Conservation (phyloP, 2,329 filamentous ascomycete species). For the Rhinocladiella similis region DNA sequence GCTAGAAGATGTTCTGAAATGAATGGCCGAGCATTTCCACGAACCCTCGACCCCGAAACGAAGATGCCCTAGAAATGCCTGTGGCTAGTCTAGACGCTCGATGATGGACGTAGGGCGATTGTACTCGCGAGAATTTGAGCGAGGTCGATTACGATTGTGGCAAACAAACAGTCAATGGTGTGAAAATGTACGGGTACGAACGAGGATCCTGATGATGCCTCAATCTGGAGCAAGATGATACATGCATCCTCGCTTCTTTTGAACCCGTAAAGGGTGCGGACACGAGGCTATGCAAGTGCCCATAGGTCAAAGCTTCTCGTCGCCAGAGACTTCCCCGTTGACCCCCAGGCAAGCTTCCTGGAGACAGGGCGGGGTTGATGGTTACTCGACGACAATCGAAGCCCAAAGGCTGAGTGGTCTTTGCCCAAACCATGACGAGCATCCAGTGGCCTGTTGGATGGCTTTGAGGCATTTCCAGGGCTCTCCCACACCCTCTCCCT, state of each 20-base stretch:
- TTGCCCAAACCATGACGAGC: neutral
- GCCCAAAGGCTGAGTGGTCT: neutral
- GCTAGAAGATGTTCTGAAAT: neutral
- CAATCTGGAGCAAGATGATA: neutral
- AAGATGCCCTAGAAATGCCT: no score
- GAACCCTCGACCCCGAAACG: neutral
- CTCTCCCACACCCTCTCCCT: no score
- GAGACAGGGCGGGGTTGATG: constrained; percentile 5
- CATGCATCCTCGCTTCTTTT: constrained; percentile 4
- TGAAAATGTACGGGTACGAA: neutral
- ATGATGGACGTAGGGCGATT: no score
- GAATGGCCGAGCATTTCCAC: neutral
- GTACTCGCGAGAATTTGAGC: neutral
- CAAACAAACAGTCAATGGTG: neutral
- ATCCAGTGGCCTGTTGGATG: neutral
- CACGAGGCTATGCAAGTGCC: neutral
- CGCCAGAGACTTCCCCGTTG: constrained; percentile 16
- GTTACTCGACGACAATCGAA: neutral
- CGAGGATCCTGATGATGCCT: neutral
- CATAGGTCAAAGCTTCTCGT: constrained; percentile 11
- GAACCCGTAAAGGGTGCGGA: neutral
- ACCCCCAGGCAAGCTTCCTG: neutral
- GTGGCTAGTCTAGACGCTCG: no score
- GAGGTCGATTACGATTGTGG: neutral
- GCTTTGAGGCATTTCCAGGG: no score